phyloP scores from a whole-genome alignment of 306 rosid species.

The Cicer yamashitae region DNA sequence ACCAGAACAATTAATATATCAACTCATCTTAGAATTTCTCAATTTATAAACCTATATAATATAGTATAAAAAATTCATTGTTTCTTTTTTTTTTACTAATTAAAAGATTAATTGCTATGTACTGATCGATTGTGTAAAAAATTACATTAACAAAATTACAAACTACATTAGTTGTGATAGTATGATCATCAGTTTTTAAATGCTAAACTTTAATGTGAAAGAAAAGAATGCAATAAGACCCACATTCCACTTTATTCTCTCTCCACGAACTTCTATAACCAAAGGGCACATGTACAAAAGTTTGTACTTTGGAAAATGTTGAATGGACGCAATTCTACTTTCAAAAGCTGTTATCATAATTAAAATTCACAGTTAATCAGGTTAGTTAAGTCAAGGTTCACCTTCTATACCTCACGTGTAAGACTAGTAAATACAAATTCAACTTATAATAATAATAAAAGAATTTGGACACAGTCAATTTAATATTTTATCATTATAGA shows the following conservation, averaged over 20 bases:
- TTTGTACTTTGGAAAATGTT: constrained; percentile 2
- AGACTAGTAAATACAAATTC: constrained; percentile 29
- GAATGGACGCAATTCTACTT: constrained; percentile 7
- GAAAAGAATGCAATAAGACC: constrained; percentile 4
- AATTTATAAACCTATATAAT: too few relatives aligned
- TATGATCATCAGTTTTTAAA: neutral
- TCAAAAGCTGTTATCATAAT: neutral
- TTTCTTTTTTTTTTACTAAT: too few relatives aligned
- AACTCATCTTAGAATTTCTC: too few relatives aligned
- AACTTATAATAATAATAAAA: neutral
- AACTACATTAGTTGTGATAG: neutral
- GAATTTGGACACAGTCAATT: constrained; percentile 4
- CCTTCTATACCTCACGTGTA: neutral
- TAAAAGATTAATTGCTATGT: too few relatives aligned
- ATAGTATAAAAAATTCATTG: too few relatives aligned
- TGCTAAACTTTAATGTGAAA: neutral
- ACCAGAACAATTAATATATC: too few relatives aligned
- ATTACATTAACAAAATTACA: too few relatives aligned
- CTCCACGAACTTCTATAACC: neutral
- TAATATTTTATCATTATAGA: constrained; percentile 4
- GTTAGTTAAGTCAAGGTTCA: neutral
- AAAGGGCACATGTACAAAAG: constrained; percentile 1
- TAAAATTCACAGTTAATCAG: constrained; percentile 5
- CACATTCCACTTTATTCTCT: constrained; percentile 20
- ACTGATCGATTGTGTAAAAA: too few relatives aligned